Evolutionary conservation across 1,284 basidiomycete species (phyloP).

Genomic region (Anthracocystis walkeri): DNA sequence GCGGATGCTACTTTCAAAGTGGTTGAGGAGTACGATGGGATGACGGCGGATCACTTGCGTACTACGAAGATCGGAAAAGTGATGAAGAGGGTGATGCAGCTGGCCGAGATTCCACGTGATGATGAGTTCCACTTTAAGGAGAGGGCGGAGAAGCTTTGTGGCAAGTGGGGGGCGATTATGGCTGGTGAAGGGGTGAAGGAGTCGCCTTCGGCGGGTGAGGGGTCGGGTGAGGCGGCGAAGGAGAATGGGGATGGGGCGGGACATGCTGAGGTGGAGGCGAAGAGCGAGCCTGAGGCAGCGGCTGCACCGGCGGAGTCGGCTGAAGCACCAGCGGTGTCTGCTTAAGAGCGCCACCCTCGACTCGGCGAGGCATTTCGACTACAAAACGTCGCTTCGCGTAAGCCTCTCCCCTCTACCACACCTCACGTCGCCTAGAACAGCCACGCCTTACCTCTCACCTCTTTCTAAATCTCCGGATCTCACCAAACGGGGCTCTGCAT

Average conservation of each 20-base stretch:
- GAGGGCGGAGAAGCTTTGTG: slow-evolving; percentile 74
- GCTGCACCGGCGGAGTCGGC: slow-evolving; percentile 4
- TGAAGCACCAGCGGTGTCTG: slow-evolving; percentile 18
- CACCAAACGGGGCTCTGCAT: slow-evolving; percentile 2
- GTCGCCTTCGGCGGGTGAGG: slow-evolving; percentile 5
- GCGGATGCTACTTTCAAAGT: slow-evolving; percentile 82
- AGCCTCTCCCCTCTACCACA: no score
- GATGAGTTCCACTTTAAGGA: slow-evolving; percentile 87
- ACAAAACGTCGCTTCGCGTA: slow-evolving; percentile 1
- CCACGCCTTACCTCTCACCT: neutral
- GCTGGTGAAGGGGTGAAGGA: slow-evolving; percentile 19
- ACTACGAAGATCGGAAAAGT: slow-evolving; percentile 98
- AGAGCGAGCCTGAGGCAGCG: slow-evolving; percentile 26
- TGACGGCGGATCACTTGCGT: slow-evolving; percentile 83
- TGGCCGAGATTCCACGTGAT: slow-evolving; percentile 80
- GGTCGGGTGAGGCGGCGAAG: slow-evolving; percentile 20
- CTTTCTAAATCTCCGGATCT: slow-evolving; percentile 1
- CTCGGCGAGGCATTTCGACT: neutral
- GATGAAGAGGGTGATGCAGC: slow-evolving; percentile 89
- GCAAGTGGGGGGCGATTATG: slow-evolving; percentile 66
- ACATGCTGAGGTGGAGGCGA: slow-evolving; percentile 18
- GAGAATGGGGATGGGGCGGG: slow-evolving; percentile 24
- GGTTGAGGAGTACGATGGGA: slow-evolving; percentile 83
- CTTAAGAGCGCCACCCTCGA: neutral
- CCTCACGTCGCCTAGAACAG: slow-evolving; percentile 1